Base-by-base conservation (phyloP, 2,329 filamentous ascomycete genomes). In the Tolypocladium pustulatum region DNA sequence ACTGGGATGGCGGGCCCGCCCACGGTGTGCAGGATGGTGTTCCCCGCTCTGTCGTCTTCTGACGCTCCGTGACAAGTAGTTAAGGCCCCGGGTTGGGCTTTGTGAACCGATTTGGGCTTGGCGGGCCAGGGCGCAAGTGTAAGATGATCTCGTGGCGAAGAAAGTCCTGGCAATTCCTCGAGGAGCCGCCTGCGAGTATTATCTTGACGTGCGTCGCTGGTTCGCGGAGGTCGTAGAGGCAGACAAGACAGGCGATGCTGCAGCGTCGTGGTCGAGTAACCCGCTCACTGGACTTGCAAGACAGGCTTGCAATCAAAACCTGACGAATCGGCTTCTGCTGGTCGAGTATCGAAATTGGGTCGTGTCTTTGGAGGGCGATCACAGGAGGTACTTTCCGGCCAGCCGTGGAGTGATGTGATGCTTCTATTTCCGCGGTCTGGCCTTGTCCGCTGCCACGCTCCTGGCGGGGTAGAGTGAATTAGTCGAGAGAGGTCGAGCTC, bases 141-240 rank as follows among this genome's bases (percentile, higher is more conserved):
- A 51, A 27, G 36, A 20, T n/a, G 57, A 59, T 55, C 57, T 56
- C 56, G 60, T 59, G 57, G 60, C 58, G 46, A 37, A 20, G 54
- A 2, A n/a, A 36, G 49, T 9, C 46, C 46, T 9, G 43, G 43
- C 43, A 13, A 27, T n/a, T 27, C 9, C 49, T 27, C 8, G 4
- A 12, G 49, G 32, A 52, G 43, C 25, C 25, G 25, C 43, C 25
- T 17, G 25, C 43, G n/a, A 25, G 8, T n/a, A 52, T 20, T 22
- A 5, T 20, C 12, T n/a, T 34, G 17, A n/a, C 17, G 49, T 34
- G 30, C 5, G 10, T 20, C n/a, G 20, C 9, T 53, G 30, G 20
- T 34, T n/a, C 30, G 49, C 13, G 17, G 46, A 32, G 27, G 25
- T 17, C 1, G 30, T 20, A 22, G 49, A 32, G 10, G 22, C 20